Conservation (phyloP, 2,329 filamentous ascomycete genomes). For the Exutisphaerella laricina region DNA sequence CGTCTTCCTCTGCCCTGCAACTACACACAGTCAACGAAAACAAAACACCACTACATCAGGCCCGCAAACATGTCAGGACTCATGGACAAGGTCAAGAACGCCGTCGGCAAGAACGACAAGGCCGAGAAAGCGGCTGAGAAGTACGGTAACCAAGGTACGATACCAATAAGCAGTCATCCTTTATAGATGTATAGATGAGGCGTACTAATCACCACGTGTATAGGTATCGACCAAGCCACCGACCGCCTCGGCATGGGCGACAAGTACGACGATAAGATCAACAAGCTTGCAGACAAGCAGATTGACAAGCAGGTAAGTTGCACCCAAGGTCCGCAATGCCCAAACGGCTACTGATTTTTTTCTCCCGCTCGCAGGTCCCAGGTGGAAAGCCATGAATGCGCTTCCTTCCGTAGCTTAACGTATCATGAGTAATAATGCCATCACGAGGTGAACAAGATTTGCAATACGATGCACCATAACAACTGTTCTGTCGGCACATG, state of each 20-base stretch:
- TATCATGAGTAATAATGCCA: no score
- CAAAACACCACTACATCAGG: neutral
- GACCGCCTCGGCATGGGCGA: constrained; percentile 20
- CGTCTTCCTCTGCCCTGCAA: no score
- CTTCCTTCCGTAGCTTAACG: no score
- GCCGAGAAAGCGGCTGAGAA: constrained; percentile 16
- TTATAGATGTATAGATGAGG: neutral
- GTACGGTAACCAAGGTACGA: constrained; percentile 15
- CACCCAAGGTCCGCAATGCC: neutral
- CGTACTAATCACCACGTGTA: neutral
- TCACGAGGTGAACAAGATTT: no score
- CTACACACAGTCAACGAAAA: no score
- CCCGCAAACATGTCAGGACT: constrained; percentile 22
- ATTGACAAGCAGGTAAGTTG: constrained; percentile 22
- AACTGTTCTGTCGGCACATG: no score
- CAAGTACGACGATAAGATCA: constrained; percentile 26
- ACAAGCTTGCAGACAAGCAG: constrained; percentile 23
- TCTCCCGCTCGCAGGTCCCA: neutral
- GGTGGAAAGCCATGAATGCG: neutral
- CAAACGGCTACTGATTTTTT: no score
- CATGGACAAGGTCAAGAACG: constrained; percentile 23
- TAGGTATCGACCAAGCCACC: constrained; percentile 20
- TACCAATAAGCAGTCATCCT: constrained; percentile 7
- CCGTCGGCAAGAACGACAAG: constrained; percentile 15
- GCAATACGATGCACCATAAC: no score